Evolutionary conservation across 352 stramenopile genomes (phyloP), one percentile per base, ranked within the genome.

Genomic region (Aphanomyces cochlioides): DNA sequence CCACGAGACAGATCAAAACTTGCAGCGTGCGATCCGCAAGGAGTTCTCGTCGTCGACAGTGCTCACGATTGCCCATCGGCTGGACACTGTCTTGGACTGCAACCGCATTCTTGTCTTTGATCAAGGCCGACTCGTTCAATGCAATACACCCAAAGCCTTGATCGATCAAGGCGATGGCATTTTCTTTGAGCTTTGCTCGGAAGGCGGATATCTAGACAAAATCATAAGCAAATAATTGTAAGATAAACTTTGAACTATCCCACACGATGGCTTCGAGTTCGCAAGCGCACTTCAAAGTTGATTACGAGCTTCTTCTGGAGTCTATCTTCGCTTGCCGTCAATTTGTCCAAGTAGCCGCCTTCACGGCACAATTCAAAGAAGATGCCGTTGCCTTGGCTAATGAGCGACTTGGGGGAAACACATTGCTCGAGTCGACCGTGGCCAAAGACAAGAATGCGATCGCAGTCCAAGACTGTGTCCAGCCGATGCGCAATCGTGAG

Each of bases 31-130:
- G 38, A 98, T 99, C 63, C 78, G 93, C n/a, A 77, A 90, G 15
- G 92, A 98, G 58, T 99, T 99, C 78, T 74, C 76, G 5, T 78
- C 83, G 10, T 95, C 91, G 2, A 99, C 98, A 4, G 86, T 98
- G 17, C 74, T 99, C 10, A 98, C 96, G 0, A 98, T 99, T 47
- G 96, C 98, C 13, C 97, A 99, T 79, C 84, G 97, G 10, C 81
- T 99, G 4, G 85, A 98, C 67, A 99, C 95, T 2, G 98, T 99
- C 68, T 89, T 98, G 77, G 82, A 97, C 50, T 98, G 90, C 70
- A 92, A 99, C 69, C 81, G 81, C 19, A 85, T 95, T 3, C 58
- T 93, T 3, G 45, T 95, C 5, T 78, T 95, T 34, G 84, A 90
- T 13, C 69, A 80, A 37, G 85, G 87, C 0, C 60, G 57, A 0